Percentiles rank a stretch among this genome's conserved stretches.
Evolutionary conservation across 345 rosid genomes (phyloP).

Genomic region (Noccaea caerulescens): DNA sequence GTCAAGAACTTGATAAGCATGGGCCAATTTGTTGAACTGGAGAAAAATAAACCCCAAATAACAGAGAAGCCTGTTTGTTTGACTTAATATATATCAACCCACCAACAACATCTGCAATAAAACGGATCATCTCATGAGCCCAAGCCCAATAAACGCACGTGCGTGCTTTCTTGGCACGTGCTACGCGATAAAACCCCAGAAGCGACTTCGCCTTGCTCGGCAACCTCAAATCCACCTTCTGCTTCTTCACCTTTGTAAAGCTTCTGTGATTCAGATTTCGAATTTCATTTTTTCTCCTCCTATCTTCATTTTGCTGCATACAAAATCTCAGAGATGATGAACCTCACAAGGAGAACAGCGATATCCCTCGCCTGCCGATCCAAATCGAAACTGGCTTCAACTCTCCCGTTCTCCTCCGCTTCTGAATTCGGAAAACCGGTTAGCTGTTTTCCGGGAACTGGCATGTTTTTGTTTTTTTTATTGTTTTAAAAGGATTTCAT

Average conservation of each 20-base stretch:
- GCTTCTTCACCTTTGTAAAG: neutral
- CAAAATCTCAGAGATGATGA: constrained; percentile 36
- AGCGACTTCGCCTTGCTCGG: constrained; percentile 30
- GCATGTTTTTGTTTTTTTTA: neutral
- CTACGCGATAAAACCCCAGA: constrained; percentile 36
- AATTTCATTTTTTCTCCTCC: constrained; percentile 9
- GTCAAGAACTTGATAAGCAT: no score
- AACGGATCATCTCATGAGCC: neutral
- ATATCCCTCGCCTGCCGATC: constrained; percentile 24
- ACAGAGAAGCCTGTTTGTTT: no score
- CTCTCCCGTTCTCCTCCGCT: constrained; percentile 36
- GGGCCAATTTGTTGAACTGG: no score
- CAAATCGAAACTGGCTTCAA: constrained; percentile 30
- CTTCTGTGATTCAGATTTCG: neutral
- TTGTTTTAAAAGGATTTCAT: no score
- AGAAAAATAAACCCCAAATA: no score
- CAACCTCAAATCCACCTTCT: neutral
- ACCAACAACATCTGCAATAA: neutral
- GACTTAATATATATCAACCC: no score
- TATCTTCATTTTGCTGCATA: neutral
- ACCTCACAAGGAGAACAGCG: constrained; percentile 44
- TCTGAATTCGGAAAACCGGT: constrained; percentile 39
- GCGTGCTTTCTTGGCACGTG: constrained; percentile 34
- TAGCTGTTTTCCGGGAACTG: neutral
- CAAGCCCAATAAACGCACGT: constrained; percentile 13